Evolutionary conservation across 2,329 filamentous ascomycete genomes (phyloP), one percentile per base, ranked within the genome.

Genomic region (Cercospora sp.): DNA sequence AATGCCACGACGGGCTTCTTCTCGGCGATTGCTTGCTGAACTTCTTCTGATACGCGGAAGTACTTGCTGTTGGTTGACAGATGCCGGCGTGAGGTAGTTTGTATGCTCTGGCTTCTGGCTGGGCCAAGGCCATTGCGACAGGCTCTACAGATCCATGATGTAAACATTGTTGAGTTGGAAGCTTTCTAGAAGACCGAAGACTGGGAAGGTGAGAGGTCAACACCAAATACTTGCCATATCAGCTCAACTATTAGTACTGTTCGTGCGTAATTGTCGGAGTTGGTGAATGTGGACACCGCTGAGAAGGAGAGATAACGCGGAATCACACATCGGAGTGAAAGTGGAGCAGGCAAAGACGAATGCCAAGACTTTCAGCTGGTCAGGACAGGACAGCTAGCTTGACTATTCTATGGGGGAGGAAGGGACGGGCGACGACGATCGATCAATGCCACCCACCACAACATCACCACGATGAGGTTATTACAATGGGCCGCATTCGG

Each of bases 1-100:
- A 99, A 85, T 16, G 94, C 95, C 10, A 99, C 94, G 3, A 99
- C 90, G 0, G 95, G 94, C 75, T 88, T 89, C 66, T 89, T 89
- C 12, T 88, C 86, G 51, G 87, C 84, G 59, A 97, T 80, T 45
- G 94, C 94, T 77, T 93, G 88, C 63, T 85, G 83, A 12, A 99
- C 90, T 80, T 98, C 94, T 61, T 94, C 90, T 0, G 92, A 94
- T 51, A 97, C 84, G 63, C 85, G 86, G 66, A 96, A 85, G 69
- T 82, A 73, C 40, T 66, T 69, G n/a, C 68, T 69, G 16, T 69
- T 69, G 40, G 66, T 60, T 8, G 68, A 37, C 3, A 73, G n/a
- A 6, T 49, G 12, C 21, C 70, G 66, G 26, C 61, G 59, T 3
- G 61, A 60, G 9, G 37, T 10, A 28, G 37, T 59, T 16, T 16